Conservation (phyloP, 768 basidiomycete species). For the Favolaschia claudopus region DNA sequence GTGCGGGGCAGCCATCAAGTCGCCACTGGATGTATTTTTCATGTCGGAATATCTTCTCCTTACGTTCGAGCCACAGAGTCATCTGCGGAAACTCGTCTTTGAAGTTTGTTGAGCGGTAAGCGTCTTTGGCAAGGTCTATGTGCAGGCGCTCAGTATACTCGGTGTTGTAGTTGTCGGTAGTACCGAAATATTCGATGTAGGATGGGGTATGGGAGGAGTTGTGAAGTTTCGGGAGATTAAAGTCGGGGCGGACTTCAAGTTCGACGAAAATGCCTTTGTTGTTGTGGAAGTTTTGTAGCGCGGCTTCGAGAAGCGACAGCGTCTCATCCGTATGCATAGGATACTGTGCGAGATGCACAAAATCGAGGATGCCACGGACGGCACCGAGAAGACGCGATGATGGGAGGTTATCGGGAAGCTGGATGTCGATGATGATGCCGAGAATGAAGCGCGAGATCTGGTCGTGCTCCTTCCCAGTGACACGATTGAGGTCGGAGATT, state of each 20-base stretch:
- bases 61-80: constrained; percentile 32
- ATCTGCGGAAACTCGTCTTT: constrained; percentile 32
- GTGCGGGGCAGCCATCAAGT: constrained; percentile 16
- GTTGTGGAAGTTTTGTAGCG: constrained; percentile 38
- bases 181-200: constrained; percentile 31
- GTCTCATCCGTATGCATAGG: constrained; percentile 27
- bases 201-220: constrained; percentile 27
- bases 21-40: constrained; percentile 27
- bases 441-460: constrained; percentile 33
- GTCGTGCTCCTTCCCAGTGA: constrained; percentile 36
- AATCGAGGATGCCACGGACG: constrained; percentile 39
- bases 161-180: constrained; percentile 34
- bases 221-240: constrained; percentile 39
- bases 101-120: constrained; percentile 32
- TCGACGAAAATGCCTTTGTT: constrained; percentile 39
- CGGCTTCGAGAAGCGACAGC: constrained; percentile 26
- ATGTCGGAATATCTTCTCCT: constrained; percentile 41
- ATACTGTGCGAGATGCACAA: constrained; percentile 42
- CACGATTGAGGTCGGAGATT: constrained; percentile 31
- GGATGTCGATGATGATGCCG: constrained; percentile 31
- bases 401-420: neutral
- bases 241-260: constrained; percentile 32
- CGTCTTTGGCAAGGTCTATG: constrained; percentile 29
- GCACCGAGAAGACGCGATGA: constrained; percentile 23
- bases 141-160: constrained; percentile 35